Conservation (phyloP, 148 eudicot species). For the Rhododendron griersonianum region DNA sequence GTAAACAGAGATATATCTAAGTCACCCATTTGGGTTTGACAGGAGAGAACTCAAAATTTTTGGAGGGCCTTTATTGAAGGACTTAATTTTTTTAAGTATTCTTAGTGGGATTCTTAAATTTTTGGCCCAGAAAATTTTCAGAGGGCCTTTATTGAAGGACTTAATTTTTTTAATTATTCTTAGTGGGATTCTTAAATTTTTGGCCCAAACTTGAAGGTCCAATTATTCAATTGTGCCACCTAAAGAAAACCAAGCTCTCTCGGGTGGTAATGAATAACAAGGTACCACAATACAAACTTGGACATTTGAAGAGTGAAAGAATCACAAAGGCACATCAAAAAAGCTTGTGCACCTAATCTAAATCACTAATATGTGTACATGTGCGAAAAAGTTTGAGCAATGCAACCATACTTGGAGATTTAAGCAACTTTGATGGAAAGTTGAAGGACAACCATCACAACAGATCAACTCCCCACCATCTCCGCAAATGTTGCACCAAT, state of each 20-base stretch:
- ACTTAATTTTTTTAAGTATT: background rate
- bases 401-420: constrained; percentile 54
- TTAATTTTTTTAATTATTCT: background rate
- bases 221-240: background rate
- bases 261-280: background rate
- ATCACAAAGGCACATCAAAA: background rate
- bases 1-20: background rate
- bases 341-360: background rate
- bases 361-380: background rate
- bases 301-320: background rate
- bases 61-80: background rate
- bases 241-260: background rate
- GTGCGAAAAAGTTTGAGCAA: background rate
- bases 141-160: background rate
- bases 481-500: constrained; percentile 86
- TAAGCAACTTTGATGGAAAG: constrained; percentile 80
- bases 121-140: background rate
- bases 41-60: background rate
- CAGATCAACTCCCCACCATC: constrained; percentile 97
- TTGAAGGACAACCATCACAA: constrained; percentile 94
- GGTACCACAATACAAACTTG: background rate
- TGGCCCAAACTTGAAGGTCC: background rate
- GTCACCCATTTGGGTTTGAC: background rate
- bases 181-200: background rate
- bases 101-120: background rate